Evolutionary conservation across 129 eudicot species (phyloP).

Genomic region (Chrysanthemum makinoi): DNA sequence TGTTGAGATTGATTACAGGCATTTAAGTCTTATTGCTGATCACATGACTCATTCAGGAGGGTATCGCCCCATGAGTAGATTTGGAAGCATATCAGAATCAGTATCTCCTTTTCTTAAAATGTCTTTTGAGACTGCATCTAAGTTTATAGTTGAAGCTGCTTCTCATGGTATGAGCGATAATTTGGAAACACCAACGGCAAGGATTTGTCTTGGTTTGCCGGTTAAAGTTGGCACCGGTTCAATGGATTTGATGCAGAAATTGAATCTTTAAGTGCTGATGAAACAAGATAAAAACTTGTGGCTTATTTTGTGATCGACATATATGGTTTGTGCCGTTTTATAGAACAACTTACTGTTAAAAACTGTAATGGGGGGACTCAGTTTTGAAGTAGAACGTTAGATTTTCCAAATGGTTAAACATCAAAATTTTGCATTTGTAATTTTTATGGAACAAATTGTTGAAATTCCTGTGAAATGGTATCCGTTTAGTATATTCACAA

Average conservation of each 20-base stretch:
- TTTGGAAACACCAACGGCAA: constrained; percentile 86
- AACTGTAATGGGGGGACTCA: constrained; percentile 10
- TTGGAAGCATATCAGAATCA: constrained; percentile 78
- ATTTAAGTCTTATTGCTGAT: constrained; percentile 77
- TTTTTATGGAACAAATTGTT: not conserved
- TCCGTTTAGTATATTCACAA: not conserved
- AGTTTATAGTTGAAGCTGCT: constrained; percentile 85
- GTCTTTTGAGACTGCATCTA: constrained; percentile 88
- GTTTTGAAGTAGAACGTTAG: constrained; percentile 20
- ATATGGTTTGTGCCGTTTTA: not conserved
- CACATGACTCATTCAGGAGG: constrained; percentile 93
- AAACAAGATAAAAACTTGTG: not conserved
- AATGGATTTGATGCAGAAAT: constrained; percentile 77
- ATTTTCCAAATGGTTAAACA: not conserved
- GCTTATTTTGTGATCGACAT: constrained; percentile 1
- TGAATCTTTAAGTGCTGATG: constrained; percentile 35
- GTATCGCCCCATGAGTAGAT: constrained; percentile 76
- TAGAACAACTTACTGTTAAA: constrained; percentile 2
- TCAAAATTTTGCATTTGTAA: not conserved
- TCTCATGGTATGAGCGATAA: constrained; percentile 51
- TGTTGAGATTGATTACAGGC: constrained; percentile 78
- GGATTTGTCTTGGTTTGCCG: constrained; percentile 85
- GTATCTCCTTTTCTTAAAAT: constrained; percentile 71
- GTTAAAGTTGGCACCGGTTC: constrained; percentile 85
- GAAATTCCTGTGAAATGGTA: not conserved